Conservation (phyloP, 164 flowering plant species). For the Amborella trichopoda region DNA sequence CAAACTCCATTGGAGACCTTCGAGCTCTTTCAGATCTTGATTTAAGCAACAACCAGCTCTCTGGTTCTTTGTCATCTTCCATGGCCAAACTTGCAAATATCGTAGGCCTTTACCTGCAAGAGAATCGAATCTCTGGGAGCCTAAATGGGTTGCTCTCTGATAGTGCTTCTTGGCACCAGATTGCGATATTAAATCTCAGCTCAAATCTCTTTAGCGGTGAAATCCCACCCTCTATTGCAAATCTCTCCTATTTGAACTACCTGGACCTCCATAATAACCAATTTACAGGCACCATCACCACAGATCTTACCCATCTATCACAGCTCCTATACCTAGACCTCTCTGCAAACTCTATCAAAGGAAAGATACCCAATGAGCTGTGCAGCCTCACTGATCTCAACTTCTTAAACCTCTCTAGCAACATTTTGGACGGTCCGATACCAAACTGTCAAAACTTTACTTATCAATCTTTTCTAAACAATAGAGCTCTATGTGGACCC, state of each 20-base stretch:
- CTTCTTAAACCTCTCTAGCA: slow-evolving; percentile 35
- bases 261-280: slow-evolving; percentile 56
- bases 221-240: slow-evolving; percentile 47
- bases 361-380: slow-evolving; percentile 41
- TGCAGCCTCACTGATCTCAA: slow-evolving; percentile 30
- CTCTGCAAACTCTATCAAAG: slow-evolving; percentile 38
- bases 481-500: slow-evolving; percentile 30
- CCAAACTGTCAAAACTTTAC: slow-evolving; percentile 47
- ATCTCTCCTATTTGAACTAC: slow-evolving; percentile 40
- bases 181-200: slow-evolving; percentile 50
- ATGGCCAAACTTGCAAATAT: slow-evolving; percentile 48
- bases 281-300: slow-evolving; percentile 44
- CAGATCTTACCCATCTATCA: slow-evolving; percentile 42
- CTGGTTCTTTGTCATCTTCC: slow-evolving; percentile 41
- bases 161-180: slow-evolving; percentile 39
- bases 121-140: slow-evolving; percentile 40
- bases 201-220: slow-evolving; percentile 32
- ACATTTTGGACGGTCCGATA: slow-evolving; percentile 40
- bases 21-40: slow-evolving; percentile 61
- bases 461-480: slow-evolving; percentile 27
- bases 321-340: slow-evolving; percentile 52
- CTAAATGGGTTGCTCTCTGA: slow-evolving; percentile 32
- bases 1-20: slow-evolving; percentile 36
- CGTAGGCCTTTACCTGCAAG: slow-evolving; percentile 62
- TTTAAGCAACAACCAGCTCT: slow-evolving; percentile 47